phyloP scores from a whole-genome alignment of 306 rosid species.

The Quercus glauca region DNA sequence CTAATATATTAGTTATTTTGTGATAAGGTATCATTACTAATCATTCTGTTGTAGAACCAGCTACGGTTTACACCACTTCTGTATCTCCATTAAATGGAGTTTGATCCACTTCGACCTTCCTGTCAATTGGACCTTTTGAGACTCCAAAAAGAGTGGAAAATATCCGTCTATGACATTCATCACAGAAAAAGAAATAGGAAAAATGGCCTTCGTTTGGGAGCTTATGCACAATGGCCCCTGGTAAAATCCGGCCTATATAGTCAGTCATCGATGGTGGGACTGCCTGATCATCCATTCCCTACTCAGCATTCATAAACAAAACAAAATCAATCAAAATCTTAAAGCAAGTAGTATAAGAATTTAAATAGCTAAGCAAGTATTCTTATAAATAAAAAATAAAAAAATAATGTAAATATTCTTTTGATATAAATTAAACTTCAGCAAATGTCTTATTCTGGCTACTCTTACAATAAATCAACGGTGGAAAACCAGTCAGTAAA shows the following conservation, averaged over 20 bases:
- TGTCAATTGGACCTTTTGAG: constrained; percentile 62
- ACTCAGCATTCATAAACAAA: constrained; percentile 26
- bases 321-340: neutral
- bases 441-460: neutral
- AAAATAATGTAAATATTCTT: neutral
- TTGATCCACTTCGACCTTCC: constrained; percentile 25
- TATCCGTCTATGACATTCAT: constrained; percentile 72
- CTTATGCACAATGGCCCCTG: constrained; percentile 66
- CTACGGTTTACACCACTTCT: constrained; percentile 20
- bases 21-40: constrained; percentile 25
- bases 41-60: constrained; percentile 34
- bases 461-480: neutral
- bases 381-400: too few species aligned
- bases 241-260: constrained; percentile 62
- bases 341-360: neutral
- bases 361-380: neutral
- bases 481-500: too few species aligned
- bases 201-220: constrained; percentile 93
- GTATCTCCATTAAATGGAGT: constrained; percentile 33
- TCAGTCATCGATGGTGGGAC: constrained; percentile 77
- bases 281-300: constrained; percentile 86
- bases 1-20: constrained; percentile 7
- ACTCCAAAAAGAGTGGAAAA: constrained; percentile 72
- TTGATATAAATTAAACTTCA: neutral
- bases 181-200: constrained; percentile 79